These are phyloP conservation scores for Martiniozyma abietophila DNA, from an alignment of 805 yeast species.

Conservation along the genomic window DNA sequence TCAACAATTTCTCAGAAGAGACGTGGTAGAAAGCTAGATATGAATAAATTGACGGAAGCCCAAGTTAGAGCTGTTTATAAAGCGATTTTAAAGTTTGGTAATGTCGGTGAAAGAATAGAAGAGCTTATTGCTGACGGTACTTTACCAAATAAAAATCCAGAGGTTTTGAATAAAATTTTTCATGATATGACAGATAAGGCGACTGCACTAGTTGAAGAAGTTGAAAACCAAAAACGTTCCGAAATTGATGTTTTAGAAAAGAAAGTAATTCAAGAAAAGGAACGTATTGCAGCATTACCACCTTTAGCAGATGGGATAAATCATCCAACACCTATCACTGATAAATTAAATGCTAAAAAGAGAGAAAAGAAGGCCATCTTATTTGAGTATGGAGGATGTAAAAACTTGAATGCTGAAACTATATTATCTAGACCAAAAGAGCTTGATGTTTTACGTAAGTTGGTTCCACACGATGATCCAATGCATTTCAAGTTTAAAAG, in stretches of 20 bases:
- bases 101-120: conserved; percentile 68
- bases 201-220: conserved; percentile 49
- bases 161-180: conserved; percentile 64
- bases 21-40: conserved; percentile 30
- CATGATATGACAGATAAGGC: conserved; percentile 62
- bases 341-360: conserved; percentile 40
- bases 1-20: conserved; percentile 25
- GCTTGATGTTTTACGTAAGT: conserved; percentile 52
- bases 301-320: conserved; percentile 21
- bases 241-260: conserved; percentile 50
- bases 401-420: conserved; percentile 84
- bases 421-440: conserved; percentile 80
- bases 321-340: conserved; percentile 22
- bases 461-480: conserved; percentile 47
- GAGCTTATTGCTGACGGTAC: conserved; percentile 85
- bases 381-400: conserved; percentile 82
- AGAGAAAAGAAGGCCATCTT: conserved; percentile 85
- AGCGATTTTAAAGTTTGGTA: conserved; percentile 75
- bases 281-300: conserved; percentile 25
- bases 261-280: conserved; percentile 48
- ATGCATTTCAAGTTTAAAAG: conserved; percentile 48
- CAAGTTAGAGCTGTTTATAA: conserved; percentile 82
- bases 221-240: conserved; percentile 52
- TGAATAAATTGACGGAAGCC: conserved; percentile 61
- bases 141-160: conserved; percentile 75